These are phyloP conservation scores for Macrotyloma uniflorum DNA, from an alignment of 306 rosid species.

Conservation along the genomic window DNA sequence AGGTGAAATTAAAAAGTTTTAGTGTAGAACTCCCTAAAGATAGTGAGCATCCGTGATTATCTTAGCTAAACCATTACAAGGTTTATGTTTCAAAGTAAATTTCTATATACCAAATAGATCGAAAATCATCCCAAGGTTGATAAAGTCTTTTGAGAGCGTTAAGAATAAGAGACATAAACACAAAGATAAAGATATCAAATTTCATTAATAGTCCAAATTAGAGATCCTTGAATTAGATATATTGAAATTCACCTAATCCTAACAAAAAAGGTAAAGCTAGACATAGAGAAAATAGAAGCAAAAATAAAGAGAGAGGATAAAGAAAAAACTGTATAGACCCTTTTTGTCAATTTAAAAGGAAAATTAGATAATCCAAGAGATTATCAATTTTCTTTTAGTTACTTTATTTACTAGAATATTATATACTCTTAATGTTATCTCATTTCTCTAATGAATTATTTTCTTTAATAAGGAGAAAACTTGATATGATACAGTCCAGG, in stretches of 20 bases:
- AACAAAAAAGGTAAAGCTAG: neutral
- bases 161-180: neutral
- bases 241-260: neutral
- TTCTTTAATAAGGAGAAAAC: no score
- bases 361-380: no score
- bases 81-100: neutral
- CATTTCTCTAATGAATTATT: neutral
- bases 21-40: neutral
- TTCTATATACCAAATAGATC: neutral
- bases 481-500: neutral
- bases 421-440: neutral
- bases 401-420: neutral
- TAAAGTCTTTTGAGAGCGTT: neutral
- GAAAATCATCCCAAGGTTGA: neutral
- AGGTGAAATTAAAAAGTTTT: neutral
- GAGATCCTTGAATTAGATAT: neutral
- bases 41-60: neutral
- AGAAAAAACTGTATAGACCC: neutral
- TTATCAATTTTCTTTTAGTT: no score
- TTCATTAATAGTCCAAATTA: neutral
- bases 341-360: no score
- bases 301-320: neutral
- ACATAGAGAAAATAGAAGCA: neutral
- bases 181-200: neutral
- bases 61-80: neutral